These are phyloP conservation scores for Halenospora varia DNA, from an alignment of 495 filamentous ascomycete species.

Conservation along the genomic window DNA sequence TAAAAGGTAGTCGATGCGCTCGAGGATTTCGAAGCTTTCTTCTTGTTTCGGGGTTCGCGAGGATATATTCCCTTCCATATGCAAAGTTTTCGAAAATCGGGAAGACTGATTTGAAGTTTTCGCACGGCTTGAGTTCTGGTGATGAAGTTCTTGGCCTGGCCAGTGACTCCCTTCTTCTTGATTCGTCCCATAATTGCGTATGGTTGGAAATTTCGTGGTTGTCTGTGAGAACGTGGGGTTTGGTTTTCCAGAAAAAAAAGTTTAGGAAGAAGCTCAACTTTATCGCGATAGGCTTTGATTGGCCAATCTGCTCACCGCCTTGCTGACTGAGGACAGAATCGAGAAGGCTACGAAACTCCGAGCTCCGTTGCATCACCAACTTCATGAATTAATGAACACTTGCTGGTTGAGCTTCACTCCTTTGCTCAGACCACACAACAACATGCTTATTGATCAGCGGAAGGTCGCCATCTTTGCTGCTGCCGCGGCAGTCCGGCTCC, in stretches of 20 bases:
- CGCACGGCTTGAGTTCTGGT: conserved; percentile 93
- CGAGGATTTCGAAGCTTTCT: conserved; percentile 88
- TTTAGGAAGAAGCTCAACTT: neutral
- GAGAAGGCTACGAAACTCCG: too few relatives aligned
- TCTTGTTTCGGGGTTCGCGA: conserved; percentile 91
- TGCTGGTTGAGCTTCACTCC: conserved; percentile 14
- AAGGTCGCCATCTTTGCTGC: conserved; percentile 71
- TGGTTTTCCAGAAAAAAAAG: neutral
- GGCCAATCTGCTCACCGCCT: conserved; percentile 2
- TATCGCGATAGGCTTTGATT: conserved; percentile 1
- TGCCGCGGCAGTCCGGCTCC: conserved; percentile 74
- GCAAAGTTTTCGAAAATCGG: conserved; percentile 95
- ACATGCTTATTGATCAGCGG: conserved; percentile 65
- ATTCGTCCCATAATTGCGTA: conserved; percentile 64
- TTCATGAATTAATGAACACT: neutral
- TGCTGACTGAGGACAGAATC: neutral
- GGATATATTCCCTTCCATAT: conserved; percentile 99
- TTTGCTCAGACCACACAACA: conserved; percentile 2
- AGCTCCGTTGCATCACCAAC: too few relatives aligned
- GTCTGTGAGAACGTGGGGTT: conserved; percentile 1
- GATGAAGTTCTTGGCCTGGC: conserved; percentile 97
- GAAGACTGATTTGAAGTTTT: conserved; percentile 94
- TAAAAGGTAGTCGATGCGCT: conserved; percentile 95
- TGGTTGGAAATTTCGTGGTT: neutral
- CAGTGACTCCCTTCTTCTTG: conserved; percentile 93